Percentiles rank a stretch among this genome's conserved stretches.
Conservation (phyloP, 164 flowering plant species). For the Piper longum region DNA sequence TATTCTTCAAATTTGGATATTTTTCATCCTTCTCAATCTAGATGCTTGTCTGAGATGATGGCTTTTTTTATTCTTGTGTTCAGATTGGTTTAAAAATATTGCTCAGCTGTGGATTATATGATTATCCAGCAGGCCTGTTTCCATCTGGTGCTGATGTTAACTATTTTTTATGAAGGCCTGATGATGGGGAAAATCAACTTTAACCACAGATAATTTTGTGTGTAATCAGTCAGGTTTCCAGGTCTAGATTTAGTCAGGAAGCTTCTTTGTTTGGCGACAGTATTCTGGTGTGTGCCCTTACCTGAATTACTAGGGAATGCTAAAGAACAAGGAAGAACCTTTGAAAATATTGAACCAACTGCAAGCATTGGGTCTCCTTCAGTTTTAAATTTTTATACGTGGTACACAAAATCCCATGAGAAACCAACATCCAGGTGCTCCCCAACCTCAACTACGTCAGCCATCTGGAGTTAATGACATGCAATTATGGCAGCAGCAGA, state of each 20-base stretch:
- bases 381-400: conserved; percentile 20
- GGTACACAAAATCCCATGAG: conserved; percentile 18
- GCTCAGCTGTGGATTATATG: not conserved
- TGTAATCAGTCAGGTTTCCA: conserved; percentile 26
- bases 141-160: conserved; percentile 22
- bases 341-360: conserved; percentile 8
- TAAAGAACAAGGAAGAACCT: conserved; percentile 4
- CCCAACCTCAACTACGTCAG: conserved; percentile 29
- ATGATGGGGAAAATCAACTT: conserved; percentile 20
- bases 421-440: conserved; percentile 26
- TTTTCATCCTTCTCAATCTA: not conserved
- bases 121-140: conserved; percentile 18
- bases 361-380: conserved; percentile 19
- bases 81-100: not conserved
- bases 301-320: conserved; percentile 30
- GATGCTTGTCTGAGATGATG: too few relatives aligned
- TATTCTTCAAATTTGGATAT: not conserved
- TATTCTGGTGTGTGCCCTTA: conserved; percentile 24
- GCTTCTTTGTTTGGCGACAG: conserved; percentile 28
- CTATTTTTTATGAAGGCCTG: conserved; percentile 25
- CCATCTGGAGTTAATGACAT: conserved; percentile 37
- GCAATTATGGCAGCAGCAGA: conserved; percentile 47
- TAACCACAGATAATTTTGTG: conserved; percentile 19
- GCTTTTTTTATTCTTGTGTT: not conserved
- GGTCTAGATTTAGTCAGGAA: conserved; percentile 24